Base-by-base conservation (phyloP, 1,139 yeast genomes). In the Sugiyamaella pinicola region DNA sequence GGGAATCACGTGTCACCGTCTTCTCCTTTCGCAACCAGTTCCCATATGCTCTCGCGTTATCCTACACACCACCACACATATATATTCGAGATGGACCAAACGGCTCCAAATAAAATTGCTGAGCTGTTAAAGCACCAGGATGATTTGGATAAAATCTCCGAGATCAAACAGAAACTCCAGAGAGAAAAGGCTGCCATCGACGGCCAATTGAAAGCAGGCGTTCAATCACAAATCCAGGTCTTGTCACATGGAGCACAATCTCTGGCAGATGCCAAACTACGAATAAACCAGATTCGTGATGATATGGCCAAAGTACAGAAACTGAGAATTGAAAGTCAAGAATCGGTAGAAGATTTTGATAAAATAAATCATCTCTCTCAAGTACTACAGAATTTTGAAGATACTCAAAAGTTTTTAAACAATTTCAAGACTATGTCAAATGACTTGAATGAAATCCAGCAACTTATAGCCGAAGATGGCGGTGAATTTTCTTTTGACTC, bases 151-250 rank as follows among this genome's bases (percentile, higher is more conserved):
- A 83, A 83, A 62, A 77, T 84, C 10, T 69, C 75, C 8, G 68
- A 74, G 1, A 71, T 84, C 38, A 79, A 81, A 56, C 84, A 79
- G 58, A 87, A 84, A 61, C 76, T 88, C 53, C 63, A 71, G 41
- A 80, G 87, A 58, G 95, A 88, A 64, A 86, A 85, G 66, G 77
- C 85, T 0, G 78, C 86, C 1, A 72, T 87, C n/a, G 96, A 88
- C 61, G 74, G 81, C 53, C 87, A 86, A 65, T 74, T 88, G 55
- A 81, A 80, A 61, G 74, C 84, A 38, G 83, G 84, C 40, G 82
- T 87, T 2, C 81, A 81, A 61, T 69, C 75, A 3, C 90, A 84
- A 62, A 77, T 83, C 53, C 81, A 81, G 51, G 72, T 80, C 7
- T 76, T 83, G 6, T 69, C 76, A 61, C 56, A 64, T 31, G 75